Evolutionary conservation across 352 stramenopile genomes (phyloP).

Genomic region (Pythium dissotocum): DNA sequence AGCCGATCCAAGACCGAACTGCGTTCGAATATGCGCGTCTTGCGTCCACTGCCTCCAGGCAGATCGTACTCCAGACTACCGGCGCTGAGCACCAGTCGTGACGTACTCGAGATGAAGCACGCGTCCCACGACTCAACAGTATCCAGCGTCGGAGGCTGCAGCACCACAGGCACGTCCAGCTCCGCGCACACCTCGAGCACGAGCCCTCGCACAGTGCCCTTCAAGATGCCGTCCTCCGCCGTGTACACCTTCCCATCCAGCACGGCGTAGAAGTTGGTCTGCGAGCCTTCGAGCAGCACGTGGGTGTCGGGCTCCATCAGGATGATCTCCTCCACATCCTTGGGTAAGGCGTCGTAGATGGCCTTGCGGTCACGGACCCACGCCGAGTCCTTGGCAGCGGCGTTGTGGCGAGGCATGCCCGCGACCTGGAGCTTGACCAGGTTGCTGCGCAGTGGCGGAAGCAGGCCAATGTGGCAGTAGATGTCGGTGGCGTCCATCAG

Average conservation of each 20-base stretch:
- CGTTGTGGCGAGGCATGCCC: constrained; percentile 69
- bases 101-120: constrained; percentile 86
- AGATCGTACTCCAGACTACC: constrained; percentile 53
- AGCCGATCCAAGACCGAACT: constrained; percentile 52
- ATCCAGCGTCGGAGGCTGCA: constrained; percentile 54
- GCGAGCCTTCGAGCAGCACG: constrained; percentile 69
- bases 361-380: constrained; percentile 76
- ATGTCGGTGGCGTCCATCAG: constrained; percentile 45
- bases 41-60: constrained; percentile 29
- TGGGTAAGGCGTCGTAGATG: constrained; percentile 70
- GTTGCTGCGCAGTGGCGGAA: constrained; percentile 55
- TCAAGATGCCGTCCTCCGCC: constrained; percentile 70
- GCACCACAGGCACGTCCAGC: constrained; percentile 52
- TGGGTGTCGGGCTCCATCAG: constrained; percentile 72
- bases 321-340: constrained; percentile 79
- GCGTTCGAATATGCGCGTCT: constrained; percentile 34
- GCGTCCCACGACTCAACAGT: constrained; percentile 63
- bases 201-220: constrained; percentile 72
- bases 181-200: constrained; percentile 67
- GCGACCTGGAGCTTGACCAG: constrained; percentile 75
- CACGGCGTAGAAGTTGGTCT: constrained; percentile 85
- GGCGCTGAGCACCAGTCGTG: constrained; percentile 68
- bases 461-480: constrained; percentile 73
- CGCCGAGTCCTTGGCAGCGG: constrained; percentile 67
- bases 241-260: constrained; percentile 57